Base-by-base conservation (phyloP, 2,329 filamentous ascomycete genomes). In the Sporothrix pallida region DNA sequence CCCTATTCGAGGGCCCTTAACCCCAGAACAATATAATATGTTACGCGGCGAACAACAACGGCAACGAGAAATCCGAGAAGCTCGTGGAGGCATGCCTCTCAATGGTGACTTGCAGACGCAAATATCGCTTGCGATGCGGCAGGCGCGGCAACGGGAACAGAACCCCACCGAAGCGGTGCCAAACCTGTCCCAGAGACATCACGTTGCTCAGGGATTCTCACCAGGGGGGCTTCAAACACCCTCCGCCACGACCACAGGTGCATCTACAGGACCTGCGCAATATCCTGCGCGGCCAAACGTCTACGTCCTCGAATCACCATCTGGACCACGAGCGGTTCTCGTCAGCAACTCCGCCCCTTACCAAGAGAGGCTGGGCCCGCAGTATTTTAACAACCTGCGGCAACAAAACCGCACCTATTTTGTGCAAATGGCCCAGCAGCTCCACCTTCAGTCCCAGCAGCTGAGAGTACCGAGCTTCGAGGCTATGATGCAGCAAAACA, bases 241-340 rank as follows among this genome's bases (percentile, higher is more conserved):
- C 9, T 37, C 26, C 13, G 56, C 58, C 6, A 63, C 31, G 44
- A n/a, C 58, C 58, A 42, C 58, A 8, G 58, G 58, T n/a, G 31
- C 58, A 42, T 44, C 58, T 63, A 31, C 5, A n/a, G 17, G 13
- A 12, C 26, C 13, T 26, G 13, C 26, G 56, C 62, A 20, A 26
- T 20, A 48, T 15, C 20, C 42, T 15, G 12, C 9, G 12, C 81
- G 81, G 31, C 82, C 85, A 0, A 86, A 88, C 74, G 87, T 90
- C 1, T 91, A 90, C 76, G 86, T 91, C 31, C 79, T 91, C 7
- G 87, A 85, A 17, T 91, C 89, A 0, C 88, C 89, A 0, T 83
- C 84, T 58, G 89, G 89, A 0, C 89, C 89, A 0, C 85, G 86
- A 23, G 89, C 85, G 6, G 80, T 91, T 1, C 79, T 91, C 7